Evolutionary conservation across 1,284 basidiomycete species (phyloP).

Genomic region (Trametes versicolor): DNA sequence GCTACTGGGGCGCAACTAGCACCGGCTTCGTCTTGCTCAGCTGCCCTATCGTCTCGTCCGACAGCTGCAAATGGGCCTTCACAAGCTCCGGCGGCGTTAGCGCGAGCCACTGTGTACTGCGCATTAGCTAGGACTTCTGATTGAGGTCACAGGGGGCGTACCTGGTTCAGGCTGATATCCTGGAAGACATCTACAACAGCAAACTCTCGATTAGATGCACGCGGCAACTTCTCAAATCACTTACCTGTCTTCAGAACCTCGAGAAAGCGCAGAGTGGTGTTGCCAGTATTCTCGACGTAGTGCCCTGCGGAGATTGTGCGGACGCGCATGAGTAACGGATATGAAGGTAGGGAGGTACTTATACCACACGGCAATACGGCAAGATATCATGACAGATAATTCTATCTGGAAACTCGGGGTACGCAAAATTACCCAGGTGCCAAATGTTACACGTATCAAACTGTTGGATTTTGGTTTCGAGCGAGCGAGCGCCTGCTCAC

Average conservation of each 20-base stretch:
- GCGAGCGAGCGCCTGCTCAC: too few species aligned
- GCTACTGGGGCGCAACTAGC: constrained; percentile 39
- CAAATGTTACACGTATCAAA: too few species aligned
- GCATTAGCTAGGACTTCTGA: not conserved
- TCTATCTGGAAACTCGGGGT: too few species aligned
- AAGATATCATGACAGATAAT: too few species aligned
- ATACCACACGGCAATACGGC: too few species aligned
- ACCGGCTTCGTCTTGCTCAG: constrained; percentile 48
- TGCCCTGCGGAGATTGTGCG: constrained; percentile 53
- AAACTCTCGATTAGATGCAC: not conserved
- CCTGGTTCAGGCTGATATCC: constrained; percentile 45
- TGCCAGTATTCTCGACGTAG: constrained; percentile 77
- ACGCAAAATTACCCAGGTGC: too few species aligned
- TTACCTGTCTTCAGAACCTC: constrained; percentile 69
- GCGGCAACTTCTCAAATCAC: not conserved
- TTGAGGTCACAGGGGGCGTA: constrained; percentile 17
- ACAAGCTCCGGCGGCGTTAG: constrained; percentile 52
- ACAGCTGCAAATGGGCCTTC: constrained; percentile 50
- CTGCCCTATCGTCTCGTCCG: constrained; percentile 46
- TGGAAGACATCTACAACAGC: constrained; percentile 37
- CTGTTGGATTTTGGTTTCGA: too few species aligned
- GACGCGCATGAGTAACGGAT: not conserved
- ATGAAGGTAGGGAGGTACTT: too few species aligned
- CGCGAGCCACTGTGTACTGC: constrained; percentile 48
- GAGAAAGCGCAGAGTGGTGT: constrained; percentile 63